Evolutionary conservation across 768 basidiomycete genomes (phyloP), one percentile per base, ranked within the genome.

Genomic region (Lyophyllum atratum): DNA sequence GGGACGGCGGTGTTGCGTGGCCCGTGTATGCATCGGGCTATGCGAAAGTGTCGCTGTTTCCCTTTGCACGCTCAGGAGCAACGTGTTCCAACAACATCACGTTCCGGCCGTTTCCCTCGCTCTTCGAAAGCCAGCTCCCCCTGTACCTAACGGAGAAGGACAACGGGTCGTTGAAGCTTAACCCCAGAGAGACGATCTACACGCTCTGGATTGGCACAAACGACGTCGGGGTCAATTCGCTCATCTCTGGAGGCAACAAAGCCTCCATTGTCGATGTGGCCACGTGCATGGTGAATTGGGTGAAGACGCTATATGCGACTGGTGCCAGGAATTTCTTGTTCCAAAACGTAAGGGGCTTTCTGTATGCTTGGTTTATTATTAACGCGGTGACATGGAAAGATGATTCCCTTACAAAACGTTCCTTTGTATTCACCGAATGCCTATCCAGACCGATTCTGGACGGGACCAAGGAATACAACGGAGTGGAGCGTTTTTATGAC

Each of bases 141-240:
- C 52, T 72, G 0, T 86, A 80, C 68, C 73, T 86, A 48, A 63
- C 72, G 7, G 76, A 80, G 48, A 70, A 63, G 17, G 60, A 66
- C 11, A 79, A 81, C 58, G 75, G 77, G 5, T 72, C 78, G 1
- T 64, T 84, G 21, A 63, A 59, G 17, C 65, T 81, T 31, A 53
- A 68, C 14, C 66, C 80, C 0, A 66, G 73, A 2, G 74, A 84
- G 45, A 88, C 87, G 1, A 59, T 88, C 2, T 88, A 84, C 65
- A 82, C 83, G 1, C 72, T 88, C 7, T 89, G 87, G 86, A 84
- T 88, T 56, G 86, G 87, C 14, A 85, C 84, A 3, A 85, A 84
- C 59, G 87, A 89, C 64, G 75, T 89, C 4, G 87, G 87, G 1
- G 76, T 66, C 11, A 74, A 74, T 46, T 78, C 81, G 4, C 71